Percentiles rank a stretch among this genome's conserved stretches.
Conservation (phyloP, 148 eudicot genomes). For the Camellia granthamiana region DNA sequence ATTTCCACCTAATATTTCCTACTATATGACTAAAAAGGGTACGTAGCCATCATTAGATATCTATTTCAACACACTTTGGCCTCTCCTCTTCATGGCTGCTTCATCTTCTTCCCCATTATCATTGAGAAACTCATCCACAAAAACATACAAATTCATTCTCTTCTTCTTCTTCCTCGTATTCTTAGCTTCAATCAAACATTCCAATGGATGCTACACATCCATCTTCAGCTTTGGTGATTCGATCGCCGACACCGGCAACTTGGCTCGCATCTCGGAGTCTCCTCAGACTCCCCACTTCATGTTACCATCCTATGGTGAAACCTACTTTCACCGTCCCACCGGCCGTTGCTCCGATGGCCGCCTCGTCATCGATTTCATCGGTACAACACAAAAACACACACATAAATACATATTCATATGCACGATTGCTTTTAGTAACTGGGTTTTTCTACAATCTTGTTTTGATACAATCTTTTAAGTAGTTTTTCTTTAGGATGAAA, state of each 20-base stretch:
- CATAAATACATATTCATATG: too few species aligned
- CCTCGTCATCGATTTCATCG: slow-evolving; percentile 44
- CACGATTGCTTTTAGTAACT: too few species aligned
- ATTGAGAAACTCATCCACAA: not conserved
- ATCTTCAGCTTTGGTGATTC: slow-evolving; percentile 49
- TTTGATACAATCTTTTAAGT: too few species aligned
- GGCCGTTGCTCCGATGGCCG: slow-evolving; percentile 48
- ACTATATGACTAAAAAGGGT: too few species aligned
- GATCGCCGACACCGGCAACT: slow-evolving; percentile 43
- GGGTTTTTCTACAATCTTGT: too few species aligned
- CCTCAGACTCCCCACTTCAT: not conserved
- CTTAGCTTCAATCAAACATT: not conserved
- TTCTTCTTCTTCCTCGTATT: not conserved
- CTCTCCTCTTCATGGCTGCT: not conserved
- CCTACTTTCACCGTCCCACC: slow-evolving; percentile 39
- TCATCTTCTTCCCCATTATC: not conserved
- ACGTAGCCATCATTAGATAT: too few species aligned
- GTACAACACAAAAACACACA: slow-evolving; percentile 5
- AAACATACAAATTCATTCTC: not conserved
- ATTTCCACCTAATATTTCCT: too few species aligned
- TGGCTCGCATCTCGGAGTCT: not conserved
- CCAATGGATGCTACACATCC: slow-evolving; percentile 23
- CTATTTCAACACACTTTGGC: not conserved
- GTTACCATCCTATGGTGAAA: slow-evolving; percentile 37
- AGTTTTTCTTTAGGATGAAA: too few species aligned